Base-by-base conservation (phyloP, 352 stramenopile genomes). In the Globisporangium irregulare region DNA sequence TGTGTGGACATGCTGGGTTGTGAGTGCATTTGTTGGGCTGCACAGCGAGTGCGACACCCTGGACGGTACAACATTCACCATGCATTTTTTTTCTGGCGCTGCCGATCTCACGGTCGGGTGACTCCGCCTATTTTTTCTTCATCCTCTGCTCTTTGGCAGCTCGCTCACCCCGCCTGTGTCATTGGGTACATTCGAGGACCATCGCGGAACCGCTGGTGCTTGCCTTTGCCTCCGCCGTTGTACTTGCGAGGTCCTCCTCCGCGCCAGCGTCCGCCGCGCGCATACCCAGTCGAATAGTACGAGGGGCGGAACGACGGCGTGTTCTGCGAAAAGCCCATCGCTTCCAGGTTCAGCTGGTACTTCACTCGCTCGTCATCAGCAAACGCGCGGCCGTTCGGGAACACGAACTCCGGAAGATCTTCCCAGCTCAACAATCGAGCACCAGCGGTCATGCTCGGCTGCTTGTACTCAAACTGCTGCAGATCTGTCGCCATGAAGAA, bases 401-500 rank as follows among this genome's bases (percentile, higher is more conserved):
- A 95, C 32, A 93, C 84, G 66, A 95, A 93, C 24, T 81, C 79
- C 0, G 84, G 84, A 7, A 95, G 65, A 36, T 90, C 80, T 8
- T 77, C 76, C 87, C 84, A 94, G 3, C 63, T 78, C 48, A 93
- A 9, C 5, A 92, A 58, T 10, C 65, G 73, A 8, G 86, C 80
- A 20, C 81, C 76, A 1, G 82, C 82, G 7, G 69, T 73, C 84
- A 94, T 93, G 32, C 89, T 83, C 38, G 78, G 71, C 51, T 91
- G 82, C 4, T 82, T 82, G 54, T 90, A 81, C n/a, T 87, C 80
- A 70, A 92, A 87, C 56, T 93, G 87, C 70, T 94, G 87, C 72
- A 94, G 68, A 50, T 94, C 87, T 1, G 87, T 94, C 18, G 87
- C 87, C 56, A 93, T 69, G 72, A 93, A 93, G 71, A 95, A 93